These are phyloP conservation scores for Exophiala calicioides DNA, from an alignment of 2,329 filamentous ascomycete species.

Conservation along the genomic window DNA sequence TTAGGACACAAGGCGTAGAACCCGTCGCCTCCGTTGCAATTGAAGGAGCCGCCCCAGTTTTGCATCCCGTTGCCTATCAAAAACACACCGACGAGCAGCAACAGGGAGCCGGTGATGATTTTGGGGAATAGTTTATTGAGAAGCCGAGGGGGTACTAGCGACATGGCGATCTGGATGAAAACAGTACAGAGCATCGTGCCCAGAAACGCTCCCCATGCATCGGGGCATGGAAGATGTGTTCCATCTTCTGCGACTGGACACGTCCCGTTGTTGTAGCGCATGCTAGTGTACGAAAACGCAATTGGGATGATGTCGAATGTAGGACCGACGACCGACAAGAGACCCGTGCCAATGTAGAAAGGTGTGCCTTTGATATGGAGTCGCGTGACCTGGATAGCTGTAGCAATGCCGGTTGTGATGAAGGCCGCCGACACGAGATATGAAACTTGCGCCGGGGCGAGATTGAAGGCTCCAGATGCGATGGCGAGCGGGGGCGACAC, in stretches of 20 bases:
- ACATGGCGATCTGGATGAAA: conserved; percentile 70
- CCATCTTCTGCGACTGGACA: conserved; percentile 63
- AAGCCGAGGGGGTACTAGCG: conserved; percentile 69
- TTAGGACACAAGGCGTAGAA: conserved; percentile 67
- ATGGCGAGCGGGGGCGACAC: conserved; percentile 80
- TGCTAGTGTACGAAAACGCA: conserved; percentile 71
- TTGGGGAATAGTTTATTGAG: conserved; percentile 77
- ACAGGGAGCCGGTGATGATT: conserved; percentile 72
- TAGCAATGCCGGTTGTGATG: conserved; percentile 76
- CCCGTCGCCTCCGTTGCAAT: conserved; percentile 57
- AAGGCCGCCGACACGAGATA: conserved; percentile 78
- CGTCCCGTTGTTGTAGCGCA: conserved; percentile 70
- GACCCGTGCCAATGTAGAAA: conserved; percentile 75
- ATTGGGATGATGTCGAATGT: conserved; percentile 77
- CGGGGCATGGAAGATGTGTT: conserved; percentile 69
- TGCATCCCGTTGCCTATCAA: conserved; percentile 72
- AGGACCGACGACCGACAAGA: conserved; percentile 77
- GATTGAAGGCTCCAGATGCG: conserved; percentile 61
- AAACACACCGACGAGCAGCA: conserved; percentile 70
- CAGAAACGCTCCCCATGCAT: conserved; percentile 73
- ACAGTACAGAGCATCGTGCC: conserved; percentile 68
- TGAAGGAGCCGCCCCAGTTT: conserved; percentile 67
- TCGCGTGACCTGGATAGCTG: conserved; percentile 73
- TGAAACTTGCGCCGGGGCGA: conserved; percentile 62
- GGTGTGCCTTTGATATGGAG: conserved; percentile 72